phyloP scores from a whole-genome alignment of 139 green algal species.

The Chara braunii region DNA sequence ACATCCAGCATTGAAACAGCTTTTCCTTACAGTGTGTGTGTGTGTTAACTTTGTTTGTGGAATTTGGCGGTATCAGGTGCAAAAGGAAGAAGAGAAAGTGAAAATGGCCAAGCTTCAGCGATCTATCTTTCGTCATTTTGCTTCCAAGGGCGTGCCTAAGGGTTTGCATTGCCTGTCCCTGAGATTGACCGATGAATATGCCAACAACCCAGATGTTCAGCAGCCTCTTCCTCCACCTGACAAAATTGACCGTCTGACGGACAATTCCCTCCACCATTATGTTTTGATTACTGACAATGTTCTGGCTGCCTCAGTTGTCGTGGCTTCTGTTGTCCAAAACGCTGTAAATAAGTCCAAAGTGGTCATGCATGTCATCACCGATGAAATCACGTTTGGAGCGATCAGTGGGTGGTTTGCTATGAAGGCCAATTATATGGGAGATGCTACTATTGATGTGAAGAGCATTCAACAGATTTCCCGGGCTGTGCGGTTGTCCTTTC shows the following conservation, averaged over 20 bases:
- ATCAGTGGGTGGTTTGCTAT: background rate
- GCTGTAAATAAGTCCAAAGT: background rate
- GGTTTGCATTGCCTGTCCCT: background rate
- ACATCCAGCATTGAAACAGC: no score
- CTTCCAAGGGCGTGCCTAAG: background rate
- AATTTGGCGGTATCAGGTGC: no score
- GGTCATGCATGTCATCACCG: background rate
- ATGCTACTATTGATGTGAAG: no score
- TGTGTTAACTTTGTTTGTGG: no score
- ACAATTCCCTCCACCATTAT: conserved; percentile 13
- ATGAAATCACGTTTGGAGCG: background rate
- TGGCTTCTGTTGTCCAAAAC: background rate
- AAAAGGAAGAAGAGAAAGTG: background rate
- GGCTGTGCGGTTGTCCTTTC: no score
- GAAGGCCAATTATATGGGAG: no score
- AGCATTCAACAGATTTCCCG: no score
- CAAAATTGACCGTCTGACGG: background rate
- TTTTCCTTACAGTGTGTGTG: no score
- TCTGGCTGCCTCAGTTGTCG: conserved; percentile 23
- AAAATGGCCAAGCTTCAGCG: background rate
- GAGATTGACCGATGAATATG: background rate
- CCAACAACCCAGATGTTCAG: background rate
- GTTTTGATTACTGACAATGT: conserved; percentile 36
- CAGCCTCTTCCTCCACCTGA: background rate
- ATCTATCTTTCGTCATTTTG: background rate